Base-by-base conservation (phyloP, 2,329 filamentous ascomycete species). In the Arthrobotrys megalospora region DNA sequence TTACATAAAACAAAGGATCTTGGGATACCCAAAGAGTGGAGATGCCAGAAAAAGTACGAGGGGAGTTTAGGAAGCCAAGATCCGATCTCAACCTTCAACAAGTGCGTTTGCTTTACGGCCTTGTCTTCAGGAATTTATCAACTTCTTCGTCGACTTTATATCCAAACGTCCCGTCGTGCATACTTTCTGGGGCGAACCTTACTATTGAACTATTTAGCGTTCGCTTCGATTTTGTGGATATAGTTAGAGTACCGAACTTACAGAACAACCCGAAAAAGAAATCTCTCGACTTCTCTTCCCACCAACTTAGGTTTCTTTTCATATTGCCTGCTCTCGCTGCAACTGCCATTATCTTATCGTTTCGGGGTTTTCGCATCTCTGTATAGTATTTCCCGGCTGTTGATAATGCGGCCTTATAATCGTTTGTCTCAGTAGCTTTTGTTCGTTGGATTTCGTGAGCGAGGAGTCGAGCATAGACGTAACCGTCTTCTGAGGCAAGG, bases 101-200 rank as follows among this genome's bases (percentile, higher is more conserved):
- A 10, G 34, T 32, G 19, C n/a, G n/a, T n/a, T n/a, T n/a, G 32
- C 21, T 52, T 67, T 47, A 77, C 1, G 60, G 1, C 45, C 67
- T 77, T 1, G 60, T 43, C 50, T 67, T 71, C 16, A 79, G 14
- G 14, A 64, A 73, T 14, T 79, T 73, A 5, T 79, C 76, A 21
- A 79, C 76, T n/a, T 79, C 68, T 16, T 55, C 53, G 16, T 79
- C 76, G 2, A 69, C 69, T 45, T 68, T 79, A 24, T 79, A 79
- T 12, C 76, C 76, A 38, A 64, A 73, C 1, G 68, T 58, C 32
- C 36, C 36, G 24, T 73, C 68, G 12, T 72, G 53, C 3, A 79
- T 68, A 12, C 67, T 64, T 24, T 68, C 76, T 1, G 68, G 68
- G 3, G 58, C 73, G 16, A 77, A 71, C 45, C 34, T 66, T 45